These are phyloP conservation scores for Phaeosphaeriaceae sp. DNA, from an alignment of 2,329 filamentous ascomycete genomes.

Conservation along the genomic window DNA sequence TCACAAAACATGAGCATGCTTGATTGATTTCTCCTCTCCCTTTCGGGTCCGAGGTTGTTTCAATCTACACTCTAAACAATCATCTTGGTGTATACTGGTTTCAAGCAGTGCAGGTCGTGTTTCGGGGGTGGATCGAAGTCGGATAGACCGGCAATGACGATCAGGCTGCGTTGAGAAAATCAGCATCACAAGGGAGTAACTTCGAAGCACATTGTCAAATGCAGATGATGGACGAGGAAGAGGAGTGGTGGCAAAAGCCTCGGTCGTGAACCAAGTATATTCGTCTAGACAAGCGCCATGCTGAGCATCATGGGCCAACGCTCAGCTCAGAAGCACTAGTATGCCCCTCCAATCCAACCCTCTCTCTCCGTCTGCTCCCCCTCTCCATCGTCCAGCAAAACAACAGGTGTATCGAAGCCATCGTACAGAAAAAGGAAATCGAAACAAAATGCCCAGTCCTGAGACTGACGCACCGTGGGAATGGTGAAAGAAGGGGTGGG, in stretches of 20 bases:
- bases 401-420: neutral
- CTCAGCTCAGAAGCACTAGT: neutral
- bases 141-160: too few relatives aligned
- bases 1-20: too few relatives aligned
- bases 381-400: neutral
- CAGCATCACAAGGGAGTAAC: too few relatives aligned
- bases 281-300: conserved; percentile 16
- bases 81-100: too few relatives aligned
- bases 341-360: neutral
- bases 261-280: conserved; percentile 22
- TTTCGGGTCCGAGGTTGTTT: too few relatives aligned
- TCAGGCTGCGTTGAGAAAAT: too few relatives aligned
- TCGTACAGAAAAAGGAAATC: conserved; percentile 6
- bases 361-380: neutral
- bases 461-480: neutral
- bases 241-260: conserved; percentile 8
- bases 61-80: too few relatives aligned
- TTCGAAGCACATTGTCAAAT: too few relatives aligned
- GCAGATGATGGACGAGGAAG: neutral
- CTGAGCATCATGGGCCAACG: neutral
- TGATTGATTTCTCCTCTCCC: too few relatives aligned
- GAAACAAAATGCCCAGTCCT: neutral
- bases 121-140: too few relatives aligned
- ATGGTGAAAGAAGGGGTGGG: neutral
- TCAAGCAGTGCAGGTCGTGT: too few relatives aligned